phyloP scores from a whole-genome alignment of 176 grass and related monocot genomes.

The Urochloa ruziziensis region DNA sequence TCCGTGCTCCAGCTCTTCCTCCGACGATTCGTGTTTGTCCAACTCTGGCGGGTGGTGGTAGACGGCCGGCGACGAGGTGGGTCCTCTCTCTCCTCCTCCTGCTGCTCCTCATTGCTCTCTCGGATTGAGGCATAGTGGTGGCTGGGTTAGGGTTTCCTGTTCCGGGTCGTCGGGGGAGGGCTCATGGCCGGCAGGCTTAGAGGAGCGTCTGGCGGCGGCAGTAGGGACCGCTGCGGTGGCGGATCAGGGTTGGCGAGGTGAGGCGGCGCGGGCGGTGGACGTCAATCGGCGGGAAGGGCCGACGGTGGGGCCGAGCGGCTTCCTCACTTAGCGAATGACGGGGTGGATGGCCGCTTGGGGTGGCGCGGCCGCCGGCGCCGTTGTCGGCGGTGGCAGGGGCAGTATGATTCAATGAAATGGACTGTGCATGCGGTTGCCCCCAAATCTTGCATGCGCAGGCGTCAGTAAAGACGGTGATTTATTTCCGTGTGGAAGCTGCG shows the following conservation, averaged over 20 bases:
- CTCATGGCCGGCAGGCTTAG: background rate
- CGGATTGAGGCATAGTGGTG: background rate
- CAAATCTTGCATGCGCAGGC: no score
- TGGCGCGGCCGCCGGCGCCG: no score
- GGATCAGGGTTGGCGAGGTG: background rate
- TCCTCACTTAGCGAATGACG: no score
- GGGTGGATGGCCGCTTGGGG: no score
- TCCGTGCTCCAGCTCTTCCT: background rate
- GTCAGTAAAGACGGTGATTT: no score
- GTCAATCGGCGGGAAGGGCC: background rate
- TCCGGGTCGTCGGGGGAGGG: background rate
- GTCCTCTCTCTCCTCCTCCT: background rate
- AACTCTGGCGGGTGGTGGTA: background rate
- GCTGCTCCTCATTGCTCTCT: background rate
- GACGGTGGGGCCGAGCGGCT: background rate
- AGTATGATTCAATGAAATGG: no score
- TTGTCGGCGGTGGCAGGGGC: no score
- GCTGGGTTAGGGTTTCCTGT: background rate
- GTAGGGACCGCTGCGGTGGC: no score
- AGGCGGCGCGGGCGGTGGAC: background rate
- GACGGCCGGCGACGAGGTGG: background rate
- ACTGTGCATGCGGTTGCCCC: no score
- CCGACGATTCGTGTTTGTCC: background rate
- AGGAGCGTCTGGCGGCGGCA: background rate
- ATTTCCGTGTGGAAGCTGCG: no score